Percentiles rank a stretch among this genome's conserved stretches.
Conservation (phyloP, 805 yeast genomes). For the Candida alai region DNA sequence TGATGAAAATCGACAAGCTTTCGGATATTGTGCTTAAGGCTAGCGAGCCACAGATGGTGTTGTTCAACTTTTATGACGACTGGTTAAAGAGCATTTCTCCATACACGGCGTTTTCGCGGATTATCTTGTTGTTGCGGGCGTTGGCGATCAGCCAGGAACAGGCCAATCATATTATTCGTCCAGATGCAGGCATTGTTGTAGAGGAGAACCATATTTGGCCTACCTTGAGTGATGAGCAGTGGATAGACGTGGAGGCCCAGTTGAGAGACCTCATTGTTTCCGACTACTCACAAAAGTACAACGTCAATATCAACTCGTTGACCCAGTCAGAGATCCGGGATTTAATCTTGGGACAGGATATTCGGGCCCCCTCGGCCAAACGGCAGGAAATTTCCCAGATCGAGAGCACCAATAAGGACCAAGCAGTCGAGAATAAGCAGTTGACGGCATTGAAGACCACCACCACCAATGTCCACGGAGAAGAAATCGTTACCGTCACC, state of each 20-base stretch:
- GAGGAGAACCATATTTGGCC: conserved; percentile 93
- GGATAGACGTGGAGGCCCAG: conserved; percentile 87
- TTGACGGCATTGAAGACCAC: conserved; percentile 76
- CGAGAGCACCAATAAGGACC: conserved; percentile 44
- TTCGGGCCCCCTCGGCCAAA: conserved; percentile 82
- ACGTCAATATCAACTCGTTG: conserved; percentile 78
- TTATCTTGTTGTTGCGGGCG: conserved; percentile 78
- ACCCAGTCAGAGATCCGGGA: conserved; percentile 95
- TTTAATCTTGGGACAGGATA: conserved; percentile 89
- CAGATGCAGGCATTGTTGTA: conserved; percentile 67
- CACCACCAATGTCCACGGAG: conserved; percentile 91
- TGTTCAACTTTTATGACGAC: conserved; percentile 89
- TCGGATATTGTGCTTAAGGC: conserved; percentile 79
- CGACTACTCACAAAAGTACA: conserved; percentile 82
- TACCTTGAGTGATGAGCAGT: conserved; percentile 76
- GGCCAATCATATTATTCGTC: conserved; percentile 69
- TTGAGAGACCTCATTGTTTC: conserved; percentile 81
- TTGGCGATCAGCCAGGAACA: conserved; percentile 73
- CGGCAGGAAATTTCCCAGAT: conserved; percentile 82
- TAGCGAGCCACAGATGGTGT: conserved; percentile 87
- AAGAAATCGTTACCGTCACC: conserved; percentile 90
- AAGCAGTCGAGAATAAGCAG: conserved; percentile 45
- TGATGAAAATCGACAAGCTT: conserved; percentile 75
- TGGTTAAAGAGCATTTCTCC: conserved; percentile 84
- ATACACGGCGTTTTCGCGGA: conserved; percentile 89